phyloP scores from a whole-genome alignment of 2,329 filamentous ascomycete genomes.

The Phymatotrichopsis omnivora region DNA sequence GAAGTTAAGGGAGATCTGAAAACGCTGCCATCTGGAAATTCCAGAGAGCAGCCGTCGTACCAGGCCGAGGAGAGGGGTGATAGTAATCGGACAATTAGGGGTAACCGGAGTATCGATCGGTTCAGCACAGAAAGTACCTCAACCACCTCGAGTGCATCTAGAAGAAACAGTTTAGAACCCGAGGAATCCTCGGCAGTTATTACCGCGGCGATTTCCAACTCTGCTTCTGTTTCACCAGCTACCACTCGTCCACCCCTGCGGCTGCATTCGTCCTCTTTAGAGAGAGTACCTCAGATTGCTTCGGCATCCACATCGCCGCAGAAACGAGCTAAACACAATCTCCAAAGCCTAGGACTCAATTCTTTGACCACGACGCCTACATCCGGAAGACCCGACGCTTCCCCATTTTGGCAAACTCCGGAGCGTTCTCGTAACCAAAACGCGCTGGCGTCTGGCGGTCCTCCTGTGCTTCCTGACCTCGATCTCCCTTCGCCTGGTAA shows the following conservation, averaged over 20 bases:
- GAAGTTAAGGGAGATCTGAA: conserved; percentile 16
- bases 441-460: conserved; percentile 1
- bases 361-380: conserved; percentile 21
- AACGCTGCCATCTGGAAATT: conserved; percentile 17
- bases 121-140: conserved; percentile 10
- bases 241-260: conserved; percentile 19
- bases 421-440: conserved; percentile 7
- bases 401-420: conserved; percentile 21
- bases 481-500: conserved; percentile 6
- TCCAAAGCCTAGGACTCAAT: conserved; percentile 12
- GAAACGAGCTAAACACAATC: conserved; percentile 18
- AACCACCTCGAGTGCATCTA: conserved; percentile 19
- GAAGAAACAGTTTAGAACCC: conserved; percentile 12
- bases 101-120: conserved; percentile 13
- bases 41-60: conserved; percentile 14
- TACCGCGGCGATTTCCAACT: conserved; percentile 16
- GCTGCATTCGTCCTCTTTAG: conserved; percentile 16
- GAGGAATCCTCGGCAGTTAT: conserved; percentile 5
- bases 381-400: conserved; percentile 22
- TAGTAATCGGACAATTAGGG: conserved; percentile 19
- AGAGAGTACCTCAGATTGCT: conserved; percentile 11
- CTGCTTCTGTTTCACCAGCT: conserved; percentile 17
- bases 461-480: conserved; percentile 5
- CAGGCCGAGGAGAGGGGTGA: conserved; percentile 12
- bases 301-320: conserved; percentile 13